A percentile compares a stretch with the other conserved stretches of the same genome.
Conservation (phyloP, 2,329 filamentous ascomycete species). For the Trichoderma sp. region DNA sequence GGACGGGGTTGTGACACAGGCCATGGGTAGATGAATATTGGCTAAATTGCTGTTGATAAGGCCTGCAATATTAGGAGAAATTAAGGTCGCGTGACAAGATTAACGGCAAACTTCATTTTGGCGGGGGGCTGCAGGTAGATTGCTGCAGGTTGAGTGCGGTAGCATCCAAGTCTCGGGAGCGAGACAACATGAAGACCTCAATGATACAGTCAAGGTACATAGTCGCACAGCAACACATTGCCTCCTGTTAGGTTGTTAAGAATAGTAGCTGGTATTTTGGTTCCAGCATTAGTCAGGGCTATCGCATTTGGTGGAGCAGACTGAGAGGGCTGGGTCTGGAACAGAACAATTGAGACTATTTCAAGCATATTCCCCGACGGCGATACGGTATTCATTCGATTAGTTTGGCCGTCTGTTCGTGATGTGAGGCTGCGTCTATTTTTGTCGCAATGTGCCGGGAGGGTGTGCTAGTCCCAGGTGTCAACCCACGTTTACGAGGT, state of each 20-base stretch:
- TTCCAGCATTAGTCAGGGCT: not conserved
- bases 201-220: not conserved
- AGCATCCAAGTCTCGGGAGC: not conserved
- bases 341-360: not conserved
- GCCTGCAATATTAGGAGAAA: conserved; percentile 2
- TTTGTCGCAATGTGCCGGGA: not conserved
- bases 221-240: not conserved
- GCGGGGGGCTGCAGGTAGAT: not conserved
- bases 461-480: not conserved
- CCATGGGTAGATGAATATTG: conserved; percentile 1
- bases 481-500: conserved; percentile 3
- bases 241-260: not conserved
- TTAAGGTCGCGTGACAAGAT: conserved; percentile 11
- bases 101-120: not conserved
- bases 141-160: not conserved
- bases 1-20: not conserved
- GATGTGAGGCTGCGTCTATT: conserved; percentile 9
- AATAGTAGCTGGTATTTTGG: not conserved
- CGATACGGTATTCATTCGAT: not conserved
- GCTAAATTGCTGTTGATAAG: conserved; percentile 13
- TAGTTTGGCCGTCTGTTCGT: not conserved
- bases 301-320: not conserved
- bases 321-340: not conserved
- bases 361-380: not conserved
- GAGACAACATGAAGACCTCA: not conserved